A percentile compares a stretch with the other conserved stretches of the same genome.
These are phyloP conservation scores for Teratosphaeria zuluensis DNA, from an alignment of 2,329 filamentous ascomycete genomes.

Conservation along the genomic window DNA sequence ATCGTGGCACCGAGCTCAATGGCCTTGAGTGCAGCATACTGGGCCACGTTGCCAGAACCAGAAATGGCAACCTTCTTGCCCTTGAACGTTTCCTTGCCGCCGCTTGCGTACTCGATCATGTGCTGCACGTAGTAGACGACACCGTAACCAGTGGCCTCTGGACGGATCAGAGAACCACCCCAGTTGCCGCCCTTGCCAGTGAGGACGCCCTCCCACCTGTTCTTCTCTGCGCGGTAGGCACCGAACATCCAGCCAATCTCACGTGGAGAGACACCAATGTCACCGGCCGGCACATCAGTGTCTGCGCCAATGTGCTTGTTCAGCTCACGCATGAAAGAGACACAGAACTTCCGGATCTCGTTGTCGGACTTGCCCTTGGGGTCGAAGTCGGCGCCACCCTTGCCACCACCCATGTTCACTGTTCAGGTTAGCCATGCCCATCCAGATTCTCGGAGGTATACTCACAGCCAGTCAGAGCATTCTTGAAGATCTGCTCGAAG, in stretches of 20 bases:
- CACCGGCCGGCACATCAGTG: constrained; percentile 91
- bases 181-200: constrained; percentile 91
- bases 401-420: constrained; percentile 94
- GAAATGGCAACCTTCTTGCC: constrained; percentile 95
- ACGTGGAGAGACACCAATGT: constrained; percentile 85
- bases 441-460: neutral
- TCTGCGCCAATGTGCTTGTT: constrained; percentile 92
- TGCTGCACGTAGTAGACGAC: constrained; percentile 88
- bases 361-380: constrained; percentile 97
- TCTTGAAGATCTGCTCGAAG: constrained; percentile 99
- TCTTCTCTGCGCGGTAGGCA: constrained; percentile 77
- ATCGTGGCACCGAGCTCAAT: constrained; percentile 93
- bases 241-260: constrained; percentile 96
- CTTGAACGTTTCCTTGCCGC: constrained; percentile 69
- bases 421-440: neutral
- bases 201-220: constrained; percentile 90
- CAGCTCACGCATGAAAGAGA: constrained; percentile 91
- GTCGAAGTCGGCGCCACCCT: constrained; percentile 97
- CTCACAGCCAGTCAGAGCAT: constrained; percentile 89
- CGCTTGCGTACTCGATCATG: constrained; percentile 80
- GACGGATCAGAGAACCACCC: constrained; percentile 89
- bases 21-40: constrained; percentile 92
- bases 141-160: constrained; percentile 94
- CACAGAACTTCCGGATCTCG: constrained; percentile 96
- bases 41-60: constrained; percentile 93